Conservation (phyloP, 192 early-diverging fungal species). For the Glomus cerebriforme region DNA sequence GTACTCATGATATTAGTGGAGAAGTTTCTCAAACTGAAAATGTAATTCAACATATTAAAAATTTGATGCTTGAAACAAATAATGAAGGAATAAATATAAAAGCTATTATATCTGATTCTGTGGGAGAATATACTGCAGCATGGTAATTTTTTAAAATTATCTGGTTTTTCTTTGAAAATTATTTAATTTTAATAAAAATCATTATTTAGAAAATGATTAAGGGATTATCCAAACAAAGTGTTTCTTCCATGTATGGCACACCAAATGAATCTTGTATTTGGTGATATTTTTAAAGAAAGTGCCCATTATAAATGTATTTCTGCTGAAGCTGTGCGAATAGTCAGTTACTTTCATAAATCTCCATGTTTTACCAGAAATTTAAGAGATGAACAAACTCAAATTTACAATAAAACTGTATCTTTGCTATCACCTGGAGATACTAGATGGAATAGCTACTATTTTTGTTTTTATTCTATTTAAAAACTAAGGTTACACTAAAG, state of each 20-base stretch:
- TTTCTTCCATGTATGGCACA: constrained; percentile 3
- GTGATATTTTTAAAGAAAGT: constrained; percentile 18
- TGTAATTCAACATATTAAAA: constrained; percentile 4
- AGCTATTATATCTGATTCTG: constrained; percentile 14
- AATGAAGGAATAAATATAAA: constrained; percentile 17
- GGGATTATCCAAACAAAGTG: not conserved
- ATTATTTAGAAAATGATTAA: not conserved
- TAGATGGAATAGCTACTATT: not conserved
- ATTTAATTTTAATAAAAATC: not conserved
- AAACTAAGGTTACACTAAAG: not conserved
- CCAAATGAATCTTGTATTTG: constrained; percentile 19
- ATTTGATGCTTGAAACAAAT: not conserved
- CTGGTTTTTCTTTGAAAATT: not conserved
- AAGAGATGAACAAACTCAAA: not conserved
- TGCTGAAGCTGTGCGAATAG: not conserved
- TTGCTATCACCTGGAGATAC: not conserved
- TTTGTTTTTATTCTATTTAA: not conserved
- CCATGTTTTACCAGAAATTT: not conserved
- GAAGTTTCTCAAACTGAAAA: not conserved
- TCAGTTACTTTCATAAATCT: constrained; percentile 6
- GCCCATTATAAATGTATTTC: not conserved
- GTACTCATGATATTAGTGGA: not conserved
- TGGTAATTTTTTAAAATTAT: not conserved
- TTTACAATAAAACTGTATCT: not conserved
- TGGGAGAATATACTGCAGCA: not conserved